Evolutionary conservation across 257 asterid species (phyloP).

Genomic region (Mentha longifolia): DNA sequence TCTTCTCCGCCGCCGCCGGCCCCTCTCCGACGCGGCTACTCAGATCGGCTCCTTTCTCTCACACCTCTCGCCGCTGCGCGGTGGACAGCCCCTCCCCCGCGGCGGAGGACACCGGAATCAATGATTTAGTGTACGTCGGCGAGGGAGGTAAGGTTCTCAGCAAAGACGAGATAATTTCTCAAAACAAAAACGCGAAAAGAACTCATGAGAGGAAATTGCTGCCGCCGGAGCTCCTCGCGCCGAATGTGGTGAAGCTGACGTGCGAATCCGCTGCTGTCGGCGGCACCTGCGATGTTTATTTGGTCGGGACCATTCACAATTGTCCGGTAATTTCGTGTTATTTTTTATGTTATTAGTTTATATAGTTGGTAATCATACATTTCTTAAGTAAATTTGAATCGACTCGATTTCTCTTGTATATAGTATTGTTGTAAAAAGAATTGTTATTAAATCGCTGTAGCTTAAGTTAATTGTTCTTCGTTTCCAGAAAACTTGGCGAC

Average conservation of each 20-base stretch:
- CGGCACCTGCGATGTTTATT: slow-evolving; percentile 79
- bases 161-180: neutral
- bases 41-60: slow-evolving; percentile 14
- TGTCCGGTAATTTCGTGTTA: slow-evolving; percentile 49
- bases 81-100: no score
- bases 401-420: neutral
- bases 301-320: slow-evolving; percentile 88
- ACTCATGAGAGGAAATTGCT: slow-evolving; percentile 26
- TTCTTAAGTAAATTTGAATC: neutral
- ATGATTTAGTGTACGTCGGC: slow-evolving; percentile 56
- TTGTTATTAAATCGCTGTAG: no score
- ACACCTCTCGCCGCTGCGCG: slow-evolving; percentile 16
- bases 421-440: no score
- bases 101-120: slow-evolving; percentile 28
- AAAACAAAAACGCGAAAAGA: no score
- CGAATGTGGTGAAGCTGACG: slow-evolving; percentile 58
- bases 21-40: slow-evolving; percentile 29
- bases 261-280: slow-evolving; percentile 76
- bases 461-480: slow-evolving; percentile 20
- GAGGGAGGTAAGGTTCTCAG: slow-evolving; percentile 22
- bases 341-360: neutral
- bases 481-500: slow-evolving; percentile 75
- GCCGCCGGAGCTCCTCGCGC: slow-evolving; percentile 68
- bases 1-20: slow-evolving; percentile 22
- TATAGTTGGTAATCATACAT: neutral